Evolutionary conservation across 2,329 filamentous ascomycete species (phyloP), one percentile per base, ranked within the genome.

Genomic region (Scedosporium aurantiacum): DNA sequence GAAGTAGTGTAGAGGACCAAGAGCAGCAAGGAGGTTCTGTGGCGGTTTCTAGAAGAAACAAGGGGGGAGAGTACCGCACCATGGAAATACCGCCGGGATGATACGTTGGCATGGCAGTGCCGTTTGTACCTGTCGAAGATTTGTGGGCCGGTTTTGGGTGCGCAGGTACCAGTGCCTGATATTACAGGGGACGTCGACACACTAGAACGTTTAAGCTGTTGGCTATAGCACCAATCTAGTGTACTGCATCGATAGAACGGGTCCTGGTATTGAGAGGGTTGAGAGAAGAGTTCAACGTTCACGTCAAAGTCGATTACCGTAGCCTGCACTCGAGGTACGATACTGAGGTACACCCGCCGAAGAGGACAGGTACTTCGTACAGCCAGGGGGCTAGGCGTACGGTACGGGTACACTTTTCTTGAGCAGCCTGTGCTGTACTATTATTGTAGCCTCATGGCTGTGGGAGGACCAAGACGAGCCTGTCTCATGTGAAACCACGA

Each of bases 1-100:
- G 43, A 10, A 47, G 18, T 47, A 47, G 43, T 7, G 10, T n/a
- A 54, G 23, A 12, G 12, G 50, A 14, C 21, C n/a, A 25, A 54
- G 50, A 54, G 50, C 32, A 37, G 10, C 32, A 37, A 37, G 32
- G 50, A 27, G 18, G 50, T 54, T 54, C 50, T 54, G 50, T 23
- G 50, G 21, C 50, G 50, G 50, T 54, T 54, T 54, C 50, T 54
- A 54, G 50, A 54, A 54, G 50, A 54, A 54, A 54, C 50, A 54
- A 23, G 21, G 50, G 18, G 18, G 50, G 6, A n/a, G 50, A 27
- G 50, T 54, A 54, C 50, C 50, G 12, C 23, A 14, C 12, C 50
- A 54, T 6, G 21, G 12, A 21, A 54, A 54, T 23, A 14, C 23
- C 21, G 23, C 18, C 23, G 23, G 18, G 12, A 54, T 23, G 50